A percentile compares a stretch with the other conserved stretches of the same genome.
phyloP scores from a whole-genome alignment of 106 monocot species.

The Acorus calamus region DNA sequence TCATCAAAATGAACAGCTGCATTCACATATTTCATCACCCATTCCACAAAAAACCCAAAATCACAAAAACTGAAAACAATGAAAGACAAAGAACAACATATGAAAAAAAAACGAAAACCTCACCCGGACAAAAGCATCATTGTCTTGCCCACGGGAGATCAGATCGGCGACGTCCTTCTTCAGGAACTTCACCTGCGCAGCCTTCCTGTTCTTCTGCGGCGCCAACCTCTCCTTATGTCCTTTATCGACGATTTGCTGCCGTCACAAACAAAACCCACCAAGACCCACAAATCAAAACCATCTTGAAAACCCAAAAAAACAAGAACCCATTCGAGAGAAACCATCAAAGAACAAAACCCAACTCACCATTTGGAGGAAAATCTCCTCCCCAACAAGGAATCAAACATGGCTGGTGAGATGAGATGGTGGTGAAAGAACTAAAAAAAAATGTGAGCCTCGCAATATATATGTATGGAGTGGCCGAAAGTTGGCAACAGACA shows the following conservation, averaged over 20 bases:
- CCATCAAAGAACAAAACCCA: background rate
- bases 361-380: conserved; percentile 73
- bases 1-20: no score
- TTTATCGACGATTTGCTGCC: conserved; percentile 69
- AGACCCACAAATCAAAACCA: background rate
- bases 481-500: no score
- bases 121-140: conserved; percentile 65
- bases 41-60: no score
- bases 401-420: conserved; percentile 35
- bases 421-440: no score
- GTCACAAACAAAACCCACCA: background rate
- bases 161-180: conserved; percentile 80
- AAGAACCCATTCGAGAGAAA: background rate
- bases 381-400: conserved; percentile 48
- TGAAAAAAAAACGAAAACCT: background rate
- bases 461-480: background rate
- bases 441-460: background rate
- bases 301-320: background rate
- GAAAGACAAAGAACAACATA: background rate
- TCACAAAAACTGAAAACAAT: no score
- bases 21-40: no score
- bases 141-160: conserved; percentile 34
- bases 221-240: conserved; percentile 43
- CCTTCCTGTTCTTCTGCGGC: conserved; percentile 55
- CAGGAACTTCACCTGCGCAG: conserved; percentile 47